Percentiles rank a stretch among this genome's conserved stretches.
Conservation (phyloP, 306 rosid genomes). For the Cicer bijugum region DNA sequence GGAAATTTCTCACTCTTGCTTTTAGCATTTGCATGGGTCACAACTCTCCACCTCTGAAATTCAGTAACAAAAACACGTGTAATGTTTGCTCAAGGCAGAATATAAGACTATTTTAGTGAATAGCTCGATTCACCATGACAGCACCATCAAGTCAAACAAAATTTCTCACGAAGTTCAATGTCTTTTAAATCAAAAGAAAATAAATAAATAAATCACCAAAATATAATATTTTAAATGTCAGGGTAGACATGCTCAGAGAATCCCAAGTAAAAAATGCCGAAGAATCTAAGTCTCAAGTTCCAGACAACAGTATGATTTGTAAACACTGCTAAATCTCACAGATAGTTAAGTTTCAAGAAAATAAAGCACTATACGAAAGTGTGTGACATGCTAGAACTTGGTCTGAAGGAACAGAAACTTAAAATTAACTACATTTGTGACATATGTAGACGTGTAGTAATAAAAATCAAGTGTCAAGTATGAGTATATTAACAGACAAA, state of each 20-base stretch:
- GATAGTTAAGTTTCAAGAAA: slow-evolving; percentile 23
- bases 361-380: not conserved
- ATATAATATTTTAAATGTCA: slow-evolving; percentile 36
- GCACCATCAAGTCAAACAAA: slow-evolving; percentile 40
- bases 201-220: slow-evolving; percentile 28
- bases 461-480: slow-evolving; percentile 17
- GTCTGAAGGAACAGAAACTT: slow-evolving; percentile 24
- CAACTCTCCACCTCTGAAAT: slow-evolving; percentile 94
- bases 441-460: not conserved
- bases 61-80: slow-evolving; percentile 48
- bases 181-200: slow-evolving; percentile 26
- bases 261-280: slow-evolving; percentile 38
- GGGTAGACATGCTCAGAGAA: slow-evolving; percentile 49
- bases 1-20: slow-evolving; percentile 99
- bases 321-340: slow-evolving; percentile 12
- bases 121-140: slow-evolving; percentile 36
- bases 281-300: slow-evolving; percentile 42
- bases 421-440: slow-evolving; percentile 7
- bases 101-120: slow-evolving; percentile 20
- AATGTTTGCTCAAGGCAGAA: slow-evolving; percentile 43
- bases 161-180: slow-evolving; percentile 42
- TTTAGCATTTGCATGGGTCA: slow-evolving; percentile 78
- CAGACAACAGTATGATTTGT: slow-evolving; percentile 27
- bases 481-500: slow-evolving; percentile 27
- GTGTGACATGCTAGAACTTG: slow-evolving; percentile 18